Percentiles rank a stretch among this genome's conserved stretches.
Conservation (phyloP, 148 eudicot genomes). For the Rheum nobile region DNA sequence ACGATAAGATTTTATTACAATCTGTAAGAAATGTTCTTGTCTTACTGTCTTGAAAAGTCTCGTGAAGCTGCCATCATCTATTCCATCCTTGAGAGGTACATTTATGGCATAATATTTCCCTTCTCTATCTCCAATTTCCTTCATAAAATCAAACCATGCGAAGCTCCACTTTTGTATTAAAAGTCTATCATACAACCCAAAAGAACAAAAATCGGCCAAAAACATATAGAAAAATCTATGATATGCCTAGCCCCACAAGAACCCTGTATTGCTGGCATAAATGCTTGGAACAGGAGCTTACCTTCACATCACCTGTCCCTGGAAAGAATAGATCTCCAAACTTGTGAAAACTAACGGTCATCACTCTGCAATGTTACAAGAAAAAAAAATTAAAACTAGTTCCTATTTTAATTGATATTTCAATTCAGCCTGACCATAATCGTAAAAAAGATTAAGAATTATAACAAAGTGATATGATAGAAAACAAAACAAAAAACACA, state of each 20-base stretch:
- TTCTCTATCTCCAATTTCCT: conserved; percentile 96
- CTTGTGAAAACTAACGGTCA: conserved; percentile 99
- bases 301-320: conserved; percentile 99
- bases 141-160: conserved; percentile 10
- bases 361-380: conserved; percentile 52
- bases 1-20: neutral
- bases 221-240: neutral
- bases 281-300: conserved; percentile 11
- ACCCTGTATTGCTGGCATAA: neutral
- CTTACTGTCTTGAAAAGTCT: conserved; percentile 86
- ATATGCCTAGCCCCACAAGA: neutral
- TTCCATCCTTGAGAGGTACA: conserved; percentile 96
- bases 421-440: neutral
- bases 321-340: conserved; percentile 92
- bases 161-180: conserved; percentile 5
- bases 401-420: neutral
- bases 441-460: neutral
- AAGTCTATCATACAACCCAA: conserved; percentile 4
- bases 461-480: neutral
- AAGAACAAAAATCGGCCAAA: neutral
- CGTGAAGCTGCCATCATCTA: conserved; percentile 82
- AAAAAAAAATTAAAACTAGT: neutral
- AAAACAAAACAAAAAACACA: neutral
- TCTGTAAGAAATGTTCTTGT: neutral
- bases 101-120: conserved; percentile 91